Evolutionary conservation across 2,329 filamentous ascomycete species (phyloP), one percentile per base, ranked within the genome.

Genomic region (Bipolaris oryzae): DNA sequence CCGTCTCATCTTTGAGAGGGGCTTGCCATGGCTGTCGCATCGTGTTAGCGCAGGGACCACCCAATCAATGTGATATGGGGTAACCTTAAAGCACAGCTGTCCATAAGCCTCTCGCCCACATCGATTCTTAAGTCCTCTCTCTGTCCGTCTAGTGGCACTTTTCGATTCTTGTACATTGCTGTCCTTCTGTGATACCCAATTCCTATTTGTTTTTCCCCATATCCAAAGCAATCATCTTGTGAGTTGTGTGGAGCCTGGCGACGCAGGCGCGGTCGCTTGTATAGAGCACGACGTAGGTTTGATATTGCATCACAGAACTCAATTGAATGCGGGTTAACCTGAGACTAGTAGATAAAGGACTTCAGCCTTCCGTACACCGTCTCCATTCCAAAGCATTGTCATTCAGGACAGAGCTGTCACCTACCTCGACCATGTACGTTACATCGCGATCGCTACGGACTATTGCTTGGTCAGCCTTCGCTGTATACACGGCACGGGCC

Each of bases 401-500:
- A 11, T 7, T 42, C 38, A 20, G 16, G 48, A 18, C 53, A 51
- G 38, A 39, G 60, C 52, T 43, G 23, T 58, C 53, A 57, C 56
- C 54, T 53, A 57, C 57, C 50, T 20, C 34, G 62, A 55, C 64
- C 57, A 77, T 77, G 75, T 63, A 72, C 59, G 61, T 75, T 55
- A 62, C 66, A 41, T 57, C 67, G 15, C 61, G 58, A 63, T 78
- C 68, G 46, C 77, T 84, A 73, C 78, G 74, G 60, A 67, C 75
- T 43, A 66, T 78, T 55, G 72, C 74, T 60, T 78, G 74, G 55
- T 69, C 79, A 18, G 69, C 76, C n/a, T 62, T 82, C 39, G 73
- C 79, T 18, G 66, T 85, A 51, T 82, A 83, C 57, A 75, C 80
- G 44, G 80, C 79, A 34, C 81, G 84, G 50, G 88, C 88, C 34